phyloP scores from a whole-genome alignment of 2,329 filamentous ascomycete species.

The Mycogone perniciosa region DNA sequence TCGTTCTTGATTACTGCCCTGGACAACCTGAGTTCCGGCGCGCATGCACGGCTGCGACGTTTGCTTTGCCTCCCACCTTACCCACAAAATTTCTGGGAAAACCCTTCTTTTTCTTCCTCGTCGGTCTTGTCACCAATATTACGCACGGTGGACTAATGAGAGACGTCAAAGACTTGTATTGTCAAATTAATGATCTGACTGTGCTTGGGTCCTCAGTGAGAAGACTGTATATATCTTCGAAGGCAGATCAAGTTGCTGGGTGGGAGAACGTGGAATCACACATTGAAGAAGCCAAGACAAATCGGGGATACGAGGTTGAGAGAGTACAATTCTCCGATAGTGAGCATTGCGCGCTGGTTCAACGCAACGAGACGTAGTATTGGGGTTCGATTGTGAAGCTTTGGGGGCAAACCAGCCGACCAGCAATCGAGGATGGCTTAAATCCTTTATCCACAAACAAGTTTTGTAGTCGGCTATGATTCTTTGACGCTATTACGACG shows the following conservation, averaged over 20 bases:
- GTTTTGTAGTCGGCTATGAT: not conserved
- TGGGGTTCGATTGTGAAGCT: constrained; percentile 2
- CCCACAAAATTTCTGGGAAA: not conserved
- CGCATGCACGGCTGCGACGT: not conserved
- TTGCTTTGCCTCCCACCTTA: not conserved
- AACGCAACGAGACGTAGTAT: not conserved
- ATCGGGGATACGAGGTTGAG: not conserved
- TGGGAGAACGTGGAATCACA: constrained; percentile 4
- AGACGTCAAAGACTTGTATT: not conserved
- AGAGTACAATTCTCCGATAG: not conserved
- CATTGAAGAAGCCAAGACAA: constrained; percentile 2
- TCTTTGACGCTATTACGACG: not conserved
- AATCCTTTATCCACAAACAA: not conserved
- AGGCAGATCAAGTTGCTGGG: not conserved
- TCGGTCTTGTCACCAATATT: not conserved
- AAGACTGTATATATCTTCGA: constrained; percentile 2
- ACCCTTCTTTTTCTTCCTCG: not conserved
- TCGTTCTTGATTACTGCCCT: constrained; percentile 4
- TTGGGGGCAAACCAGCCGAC: not conserved
- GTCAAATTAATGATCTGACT: not conserved
- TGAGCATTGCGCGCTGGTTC: constrained; percentile 1
- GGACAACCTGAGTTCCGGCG: constrained; percentile 5
- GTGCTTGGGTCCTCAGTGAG: not conserved
- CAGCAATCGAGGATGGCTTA: not conserved
- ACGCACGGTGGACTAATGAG: not conserved